Evolutionary conservation across 306 rosid genomes (phyloP).

Genomic region (Prinsepia uniflora): DNA sequence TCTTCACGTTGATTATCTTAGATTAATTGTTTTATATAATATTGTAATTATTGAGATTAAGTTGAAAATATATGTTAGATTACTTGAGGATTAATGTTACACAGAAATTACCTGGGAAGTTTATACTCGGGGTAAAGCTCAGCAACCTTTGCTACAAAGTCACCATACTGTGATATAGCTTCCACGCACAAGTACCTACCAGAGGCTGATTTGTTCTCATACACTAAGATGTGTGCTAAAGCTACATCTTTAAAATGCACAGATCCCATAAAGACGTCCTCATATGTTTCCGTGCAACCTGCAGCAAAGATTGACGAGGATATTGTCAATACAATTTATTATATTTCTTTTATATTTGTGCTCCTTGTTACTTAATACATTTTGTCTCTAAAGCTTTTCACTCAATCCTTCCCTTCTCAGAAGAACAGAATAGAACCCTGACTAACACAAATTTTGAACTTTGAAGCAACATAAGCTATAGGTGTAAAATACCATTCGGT

Average conservation of each 20-base stretch:
- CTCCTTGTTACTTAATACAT: not conserved
- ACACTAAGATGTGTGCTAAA: conserved; percentile 75
- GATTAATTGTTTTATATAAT: too few relatives aligned
- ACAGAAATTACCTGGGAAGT: conserved; percentile 59
- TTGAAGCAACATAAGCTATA: not conserved
- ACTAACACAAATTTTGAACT: too few relatives aligned
- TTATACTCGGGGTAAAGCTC: conserved; percentile 74
- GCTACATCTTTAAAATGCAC: conserved; percentile 95
- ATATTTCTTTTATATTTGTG: too few relatives aligned
- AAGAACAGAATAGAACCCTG: not conserved
- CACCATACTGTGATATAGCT: conserved; percentile 76
- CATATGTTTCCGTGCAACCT: conserved; percentile 71
- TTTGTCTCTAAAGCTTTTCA: not conserved
- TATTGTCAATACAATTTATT: not conserved
- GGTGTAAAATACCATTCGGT: too few relatives aligned
- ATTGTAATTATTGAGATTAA: too few relatives aligned
- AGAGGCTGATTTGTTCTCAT: conserved; percentile 68
- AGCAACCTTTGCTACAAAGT: conserved; percentile 73
- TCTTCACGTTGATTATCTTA: too few relatives aligned
- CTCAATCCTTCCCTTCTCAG: not conserved
- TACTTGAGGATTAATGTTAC: too few relatives aligned
- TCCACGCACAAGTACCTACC: conserved; percentile 85
- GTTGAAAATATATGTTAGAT: too few relatives aligned
- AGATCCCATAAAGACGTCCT: conserved; percentile 58
- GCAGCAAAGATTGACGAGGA: conserved; percentile 20